Base-by-base conservation (phyloP, 129 eudicot genomes). In the Flaveria linearis region DNA sequence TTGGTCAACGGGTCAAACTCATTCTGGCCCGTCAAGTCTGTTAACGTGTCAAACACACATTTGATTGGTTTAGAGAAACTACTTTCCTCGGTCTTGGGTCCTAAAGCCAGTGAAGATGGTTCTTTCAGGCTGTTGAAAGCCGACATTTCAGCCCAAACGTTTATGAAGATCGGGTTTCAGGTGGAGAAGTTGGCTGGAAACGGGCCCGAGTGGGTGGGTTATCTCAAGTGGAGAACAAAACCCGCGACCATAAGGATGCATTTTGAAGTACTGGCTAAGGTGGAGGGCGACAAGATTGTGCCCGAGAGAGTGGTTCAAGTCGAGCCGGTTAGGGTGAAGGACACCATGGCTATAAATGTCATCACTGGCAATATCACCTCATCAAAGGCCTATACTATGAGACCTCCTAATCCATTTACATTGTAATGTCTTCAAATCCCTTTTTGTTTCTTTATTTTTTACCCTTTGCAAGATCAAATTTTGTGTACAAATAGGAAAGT, bases 251-350 rank as follows among this genome's bases (percentile, higher is more conserved):
- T 84, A 74, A 93, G 72, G 81, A 90, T 88, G 96, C 96, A 93
- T 85, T 93, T 93, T 74, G 98, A 93, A 85, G 97, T 89, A 66
- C 71, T 92, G 86, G 97, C 89, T 18, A 89, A 89, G 87, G 95
- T 92, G 9, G 97, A 89, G 22, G 96, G 96, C 25, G 73, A 83
- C 46, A 89, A 83, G 79, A 81, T 89, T 78, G 86, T 87, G 22
- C 90, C 92, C 9, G 92, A 89, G 79, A 85, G 81, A 78, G 84
- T 89, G 7, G 71, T 82, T 47, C 96, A 83, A 75, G 75, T 87
- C 11, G 55, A 81, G 67, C 96, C 93, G 41, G 74, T 80, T 36
- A 33, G 17, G 3, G 73, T 73, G 9, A 85, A 84, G 72, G 87
- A 88, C 58, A 68, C 91, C 0, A 81, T 88, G 43, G 89, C 89